These are phyloP conservation scores for Toxoplasma gondii DNA, from an alignment of 169 alveolate genomes.

Conservation along the genomic window DNA sequence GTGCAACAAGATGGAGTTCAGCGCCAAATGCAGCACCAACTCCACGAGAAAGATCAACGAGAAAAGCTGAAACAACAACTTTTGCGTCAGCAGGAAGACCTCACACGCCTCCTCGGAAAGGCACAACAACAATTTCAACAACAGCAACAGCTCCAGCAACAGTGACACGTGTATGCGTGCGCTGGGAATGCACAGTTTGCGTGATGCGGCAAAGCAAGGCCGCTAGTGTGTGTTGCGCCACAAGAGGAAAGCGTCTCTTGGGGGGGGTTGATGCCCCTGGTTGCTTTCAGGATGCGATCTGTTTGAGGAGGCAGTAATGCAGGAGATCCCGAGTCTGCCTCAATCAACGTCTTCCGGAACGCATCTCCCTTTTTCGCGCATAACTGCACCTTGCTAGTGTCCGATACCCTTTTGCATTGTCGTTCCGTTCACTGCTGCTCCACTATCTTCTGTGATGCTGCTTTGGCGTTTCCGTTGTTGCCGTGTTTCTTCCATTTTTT, in stretches of 20 bases:
- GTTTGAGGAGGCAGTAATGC: too few species aligned
- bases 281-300: too few species aligned
- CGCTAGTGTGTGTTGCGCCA: neutral
- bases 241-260: neutral
- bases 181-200: neutral
- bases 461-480: slow-evolving; percentile 4
- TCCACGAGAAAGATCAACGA: slow-evolving; percentile 13
- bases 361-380: too few species aligned
- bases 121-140: slow-evolving; percentile 33
- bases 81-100: slow-evolving; percentile 43
- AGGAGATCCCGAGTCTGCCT: too few species aligned
- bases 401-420: neutral
- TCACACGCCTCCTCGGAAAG: slow-evolving; percentile 37
- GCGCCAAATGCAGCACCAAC: slow-evolving; percentile 27
- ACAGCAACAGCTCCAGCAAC: slow-evolving; percentile 5
- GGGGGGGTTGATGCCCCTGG: neutral
- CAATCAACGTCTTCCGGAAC: too few species aligned
- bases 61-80: slow-evolving; percentile 34
- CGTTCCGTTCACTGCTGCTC: neutral
- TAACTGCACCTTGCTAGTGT: too few species aligned
- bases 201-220: neutral
- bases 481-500: neutral
- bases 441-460: neutral
- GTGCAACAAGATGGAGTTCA: slow-evolving; percentile 18
- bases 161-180: neutral